Conservation (phyloP, 495 filamentous ascomycete genomes). For the Aeminium ludgeri region DNA sequence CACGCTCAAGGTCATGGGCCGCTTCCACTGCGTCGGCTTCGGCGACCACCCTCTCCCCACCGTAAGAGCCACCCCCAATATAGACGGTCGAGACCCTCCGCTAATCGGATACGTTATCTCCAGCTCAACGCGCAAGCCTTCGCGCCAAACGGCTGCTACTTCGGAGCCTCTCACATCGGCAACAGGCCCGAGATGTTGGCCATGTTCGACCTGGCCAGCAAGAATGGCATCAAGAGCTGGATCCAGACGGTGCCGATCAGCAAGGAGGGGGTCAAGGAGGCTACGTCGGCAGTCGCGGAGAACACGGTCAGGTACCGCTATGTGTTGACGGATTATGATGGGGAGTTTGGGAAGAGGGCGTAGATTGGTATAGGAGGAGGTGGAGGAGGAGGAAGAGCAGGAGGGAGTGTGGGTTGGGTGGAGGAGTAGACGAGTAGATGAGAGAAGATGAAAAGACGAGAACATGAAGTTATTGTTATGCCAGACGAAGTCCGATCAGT, state of each 20-base stretch:
- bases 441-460: no score
- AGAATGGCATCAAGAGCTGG: constrained; percentile 68
- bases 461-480: no score
- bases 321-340: constrained; percentile 46
- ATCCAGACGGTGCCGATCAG: constrained; percentile 62
- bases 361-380: constrained; percentile 7
- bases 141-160: constrained; percentile 56
- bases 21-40: constrained; percentile 67
- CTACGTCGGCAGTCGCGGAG: constrained; percentile 49
- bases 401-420: no score
- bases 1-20: constrained; percentile 68
- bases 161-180: constrained; percentile 69
- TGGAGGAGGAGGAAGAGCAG: no score
- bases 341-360: constrained; percentile 35
- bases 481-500: no score
- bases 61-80: no score
- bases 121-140: no score
- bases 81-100: no score
- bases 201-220: constrained; percentile 69
- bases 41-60: constrained; percentile 62
- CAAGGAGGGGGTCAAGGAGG: constrained; percentile 49
- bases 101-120: no score
- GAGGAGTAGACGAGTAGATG: no score
- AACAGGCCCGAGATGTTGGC: constrained; percentile 61
- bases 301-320: constrained; percentile 49